These are phyloP conservation scores for Cordyceps pruinosa DNA, from an alignment of 2,329 filamentous ascomycete species.

Conservation along the genomic window DNA sequence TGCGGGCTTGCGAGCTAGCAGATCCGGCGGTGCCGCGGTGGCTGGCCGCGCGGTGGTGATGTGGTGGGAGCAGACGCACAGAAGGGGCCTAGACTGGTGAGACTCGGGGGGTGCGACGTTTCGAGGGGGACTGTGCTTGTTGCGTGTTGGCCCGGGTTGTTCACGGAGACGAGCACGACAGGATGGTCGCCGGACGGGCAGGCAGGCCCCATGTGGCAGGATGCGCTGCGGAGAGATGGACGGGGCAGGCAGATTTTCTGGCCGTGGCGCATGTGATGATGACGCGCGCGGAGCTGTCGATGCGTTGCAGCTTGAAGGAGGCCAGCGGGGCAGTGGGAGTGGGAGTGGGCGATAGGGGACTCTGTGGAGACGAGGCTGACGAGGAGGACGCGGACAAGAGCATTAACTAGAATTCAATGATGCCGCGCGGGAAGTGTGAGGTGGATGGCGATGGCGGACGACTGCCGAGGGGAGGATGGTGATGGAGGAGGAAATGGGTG, in stretches of 20 bases:
- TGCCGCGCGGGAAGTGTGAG: too few species aligned
- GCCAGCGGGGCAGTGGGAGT: conserved; percentile 2
- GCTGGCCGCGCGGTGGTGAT: not conserved
- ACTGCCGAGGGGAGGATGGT: not conserved
- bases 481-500: not conserved
- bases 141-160: not conserved
- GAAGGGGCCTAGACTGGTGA: conserved; percentile 1
- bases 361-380: conserved; percentile 12
- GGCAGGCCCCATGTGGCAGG: not conserved
- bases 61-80: not conserved
- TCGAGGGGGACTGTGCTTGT: not conserved
- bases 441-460: not conserved
- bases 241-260: not conserved
- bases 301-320: not conserved
- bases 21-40: conserved; percentile 5
- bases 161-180: not conserved
- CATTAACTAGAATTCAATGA: not conserved
- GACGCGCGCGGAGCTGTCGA: conserved; percentile 7
- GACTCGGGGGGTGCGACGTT: not conserved
- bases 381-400: not conserved
- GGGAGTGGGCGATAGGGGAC: not conserved
- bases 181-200: not conserved
- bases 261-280: conserved; percentile 7
- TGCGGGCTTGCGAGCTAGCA: not conserved
- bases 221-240: not conserved